Evolutionary conservation across 306 rosid genomes (phyloP), one percentile per base, ranked within the genome.

Genomic region (Pachyrhizus erosus): DNA sequence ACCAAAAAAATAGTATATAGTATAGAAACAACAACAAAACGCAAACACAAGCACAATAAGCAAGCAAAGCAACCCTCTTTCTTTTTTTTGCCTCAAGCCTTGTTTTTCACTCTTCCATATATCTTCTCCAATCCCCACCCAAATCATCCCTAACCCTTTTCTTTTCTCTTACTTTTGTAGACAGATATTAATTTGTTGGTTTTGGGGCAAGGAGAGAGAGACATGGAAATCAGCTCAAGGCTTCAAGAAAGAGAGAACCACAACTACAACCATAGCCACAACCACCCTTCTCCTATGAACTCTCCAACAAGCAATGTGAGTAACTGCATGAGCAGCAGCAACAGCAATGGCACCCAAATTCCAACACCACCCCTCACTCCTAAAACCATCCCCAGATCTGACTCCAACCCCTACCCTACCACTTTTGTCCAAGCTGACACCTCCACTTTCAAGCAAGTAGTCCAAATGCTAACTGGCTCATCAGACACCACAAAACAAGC

Each of bases 391-490:
- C 99, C 97, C 86, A 93, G 99, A 96, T 93, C 99, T 91, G 99
- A 96, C 17, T 7, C 76, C 60, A 89, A 90, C 55, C 98, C 98
- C 7, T 92, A 96, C 55, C 97, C 98, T 24, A 96, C 99, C 0
- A 96, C 99, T 37, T 96, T 96, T 80, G 98, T 96, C 11, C 99
- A 96, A 73, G 99, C 99, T 2, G 97, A 96, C 79, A 84, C 97
- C 62, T 77, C 98, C 26, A 93, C 79, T 81, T 96, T 96, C 97
- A 96, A 96, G 71, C 98, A 93, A 2, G 99, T 96, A 0, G 99
- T 96, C 82, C 99, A 96, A 87, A 92, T 93, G 98, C 92, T 96
- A 73, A 96, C 99, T 0, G 99, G 99, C 60, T 92, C 98, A 15
- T 83, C 97, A 2, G 96, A 94, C 8, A 77, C 92, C 15, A 18